Evolutionary conservation across 2,329 filamentous ascomycete genomes (phyloP).

Genomic region (Colletotrichum ledebouriae): DNA sequence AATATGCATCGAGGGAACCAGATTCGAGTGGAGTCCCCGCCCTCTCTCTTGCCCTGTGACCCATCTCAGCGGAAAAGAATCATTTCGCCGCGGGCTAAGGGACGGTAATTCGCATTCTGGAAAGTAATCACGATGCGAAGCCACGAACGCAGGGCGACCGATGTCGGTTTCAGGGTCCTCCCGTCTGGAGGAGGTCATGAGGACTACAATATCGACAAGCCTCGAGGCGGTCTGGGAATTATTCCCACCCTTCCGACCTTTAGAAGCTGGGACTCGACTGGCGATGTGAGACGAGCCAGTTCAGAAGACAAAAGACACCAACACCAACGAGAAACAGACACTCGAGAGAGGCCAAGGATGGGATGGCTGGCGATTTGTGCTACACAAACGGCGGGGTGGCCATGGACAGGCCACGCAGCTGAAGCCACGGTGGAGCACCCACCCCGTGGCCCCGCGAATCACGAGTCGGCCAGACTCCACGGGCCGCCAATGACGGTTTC

Average conservation of each 20-base stretch:
- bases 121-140: no score
- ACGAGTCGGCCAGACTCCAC: slow-evolving; percentile 28
- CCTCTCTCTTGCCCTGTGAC: slow-evolving; percentile 2
- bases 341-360: slow-evolving; percentile 25
- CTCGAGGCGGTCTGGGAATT: slow-evolving; percentile 37
- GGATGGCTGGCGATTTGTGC: slow-evolving; percentile 32
- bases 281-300: slow-evolving; percentile 1
- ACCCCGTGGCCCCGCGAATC: slow-evolving; percentile 30
- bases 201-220: slow-evolving; percentile 33
- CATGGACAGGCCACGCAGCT: slow-evolving; percentile 35
- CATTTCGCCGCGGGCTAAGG: slow-evolving; percentile 1
- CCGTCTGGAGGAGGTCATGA: slow-evolving; percentile 34
- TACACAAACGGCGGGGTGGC: slow-evolving; percentile 41
- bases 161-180: slow-evolving; percentile 41
- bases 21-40: slow-evolving; percentile 28
- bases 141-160: slow-evolving; percentile 26
- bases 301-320: not conserved
- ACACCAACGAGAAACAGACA: slow-evolving; percentile 11
- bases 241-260: slow-evolving; percentile 29
- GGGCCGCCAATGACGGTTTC: slow-evolving; percentile 16
- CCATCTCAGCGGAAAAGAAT: slow-evolving; percentile 1
- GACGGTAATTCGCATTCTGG: slow-evolving; percentile 5
- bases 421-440: slow-evolving; percentile 14
- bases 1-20: slow-evolving; percentile 36
- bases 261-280: slow-evolving; percentile 2